Evolutionary conservation across 1,284 basidiomycete genomes (phyloP).

Genomic region (Somion occarium): DNA sequence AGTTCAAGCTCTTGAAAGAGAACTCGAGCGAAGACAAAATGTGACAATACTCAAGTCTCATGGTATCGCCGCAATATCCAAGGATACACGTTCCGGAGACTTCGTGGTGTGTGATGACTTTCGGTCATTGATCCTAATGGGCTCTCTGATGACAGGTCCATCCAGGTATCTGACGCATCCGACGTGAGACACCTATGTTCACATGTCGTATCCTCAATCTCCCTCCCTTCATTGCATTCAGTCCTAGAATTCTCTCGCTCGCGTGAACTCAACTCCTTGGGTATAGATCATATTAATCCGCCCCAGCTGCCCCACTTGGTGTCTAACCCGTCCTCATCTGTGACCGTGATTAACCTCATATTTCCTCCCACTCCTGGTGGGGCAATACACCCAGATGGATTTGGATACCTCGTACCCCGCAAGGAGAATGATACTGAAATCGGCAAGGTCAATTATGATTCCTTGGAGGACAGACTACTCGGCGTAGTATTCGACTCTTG

Average conservation of each 20-base stretch:
- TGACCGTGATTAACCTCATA: slow-evolving; percentile 72
- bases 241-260: too few relatives aligned
- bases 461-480: slow-evolving; percentile 41
- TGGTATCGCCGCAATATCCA: slow-evolving; percentile 33
- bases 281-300: too few relatives aligned
- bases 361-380: slow-evolving; percentile 48
- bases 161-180: slow-evolving; percentile 29
- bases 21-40: slow-evolving; percentile 45
- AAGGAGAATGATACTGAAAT: slow-evolving; percentile 48
- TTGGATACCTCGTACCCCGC: slow-evolving; percentile 92
- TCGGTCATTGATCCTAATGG: background rate
- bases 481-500: slow-evolving; percentile 86
- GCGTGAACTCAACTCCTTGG: too few relatives aligned
- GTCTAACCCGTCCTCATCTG: slow-evolving; percentile 57
- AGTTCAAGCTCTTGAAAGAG: slow-evolving; percentile 48
- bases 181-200: slow-evolving; percentile 39
- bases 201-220: slow-evolving; percentile 65
- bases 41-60: slow-evolving; percentile 54
- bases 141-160: background rate
- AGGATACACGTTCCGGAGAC: slow-evolving; percentile 27
- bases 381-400: slow-evolving; percentile 74
- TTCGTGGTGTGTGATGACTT: slow-evolving; percentile 37
- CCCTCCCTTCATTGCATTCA: too few relatives aligned
- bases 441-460: too few relatives aligned
- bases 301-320: slow-evolving; percentile 40